Conservation (phyloP, 345 rosid genomes). For the Hevea brasiliensis region DNA sequence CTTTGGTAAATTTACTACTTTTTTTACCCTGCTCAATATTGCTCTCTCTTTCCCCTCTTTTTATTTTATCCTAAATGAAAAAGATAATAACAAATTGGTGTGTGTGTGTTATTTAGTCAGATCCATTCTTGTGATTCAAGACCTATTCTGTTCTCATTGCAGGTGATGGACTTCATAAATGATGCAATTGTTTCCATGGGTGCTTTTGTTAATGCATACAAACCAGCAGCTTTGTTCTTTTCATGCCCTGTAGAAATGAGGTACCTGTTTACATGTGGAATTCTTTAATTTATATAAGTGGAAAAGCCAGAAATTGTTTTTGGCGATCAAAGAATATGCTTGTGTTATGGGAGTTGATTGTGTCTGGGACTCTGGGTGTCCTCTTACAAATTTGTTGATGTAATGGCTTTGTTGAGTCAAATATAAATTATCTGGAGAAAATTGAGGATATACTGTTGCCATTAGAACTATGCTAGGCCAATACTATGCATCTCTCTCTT, state of each 20-base stretch:
- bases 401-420: background rate
- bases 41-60: too few species aligned
- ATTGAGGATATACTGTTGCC: background rate
- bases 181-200: constrained; percentile 92
- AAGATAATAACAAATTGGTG: background rate
- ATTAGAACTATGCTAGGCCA: background rate
- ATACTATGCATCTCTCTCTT: background rate
- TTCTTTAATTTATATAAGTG: constrained; percentile 9
- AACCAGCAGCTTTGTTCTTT: constrained; percentile 65
- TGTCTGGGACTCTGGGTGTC: background rate
- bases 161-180: constrained; percentile 98
- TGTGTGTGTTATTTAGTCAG: background rate
- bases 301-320: background rate
- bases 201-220: constrained; percentile 66
- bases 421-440: background rate
- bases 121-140: constrained; percentile 6
- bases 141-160: constrained; percentile 4
- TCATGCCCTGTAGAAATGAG: constrained; percentile 73
- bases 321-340: background rate
- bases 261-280: constrained; percentile 37
- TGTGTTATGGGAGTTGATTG: background rate
- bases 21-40: background rate
- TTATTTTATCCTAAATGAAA: too few species aligned
- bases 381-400: background rate
- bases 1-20: background rate